These are phyloP conservation scores for Raffaelea albimanens DNA, from an alignment of 2,329 filamentous ascomycete genomes.

Conservation along the genomic window DNA sequence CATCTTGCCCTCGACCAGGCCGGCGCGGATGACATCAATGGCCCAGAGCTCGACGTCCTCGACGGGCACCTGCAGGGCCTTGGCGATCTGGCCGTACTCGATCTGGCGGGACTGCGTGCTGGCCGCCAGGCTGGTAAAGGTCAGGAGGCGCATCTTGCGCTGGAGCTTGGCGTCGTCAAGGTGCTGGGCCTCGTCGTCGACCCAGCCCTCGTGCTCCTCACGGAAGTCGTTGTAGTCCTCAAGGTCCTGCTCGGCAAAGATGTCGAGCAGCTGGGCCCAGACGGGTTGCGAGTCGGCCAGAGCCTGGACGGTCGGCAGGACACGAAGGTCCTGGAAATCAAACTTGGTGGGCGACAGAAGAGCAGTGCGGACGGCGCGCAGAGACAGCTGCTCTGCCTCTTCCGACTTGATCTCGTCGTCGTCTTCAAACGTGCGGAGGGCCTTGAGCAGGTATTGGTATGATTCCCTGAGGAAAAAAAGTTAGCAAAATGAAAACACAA, in stretches of 20 bases:
- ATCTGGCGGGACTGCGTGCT: conserved; percentile 77
- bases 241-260: conserved; percentile 88
- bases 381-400: conserved; percentile 50
- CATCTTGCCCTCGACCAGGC: conserved; percentile 91
- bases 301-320: conserved; percentile 74
- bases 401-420: conserved; percentile 46
- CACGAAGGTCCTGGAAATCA: conserved; percentile 73
- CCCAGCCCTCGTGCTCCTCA: conserved; percentile 78
- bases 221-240: conserved; percentile 96
- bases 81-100: conserved; percentile 75
- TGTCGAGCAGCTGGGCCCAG: conserved; percentile 86
- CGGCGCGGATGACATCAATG: conserved; percentile 93
- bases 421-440: conserved; percentile 51
- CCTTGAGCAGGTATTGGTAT: conserved; percentile 59
- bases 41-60: conserved; percentile 97
- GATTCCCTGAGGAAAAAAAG: conserved; percentile 34
- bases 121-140: conserved; percentile 81
- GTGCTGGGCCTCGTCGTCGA: conserved; percentile 67
- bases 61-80: conserved; percentile 70
- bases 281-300: conserved; percentile 75
- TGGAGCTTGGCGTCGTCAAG: conserved; percentile 66
- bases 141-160: conserved; percentile 94
- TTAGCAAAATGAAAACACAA: conserved; percentile 2
- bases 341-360: conserved; percentile 47
- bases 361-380: conserved; percentile 46